Conservation (phyloP, 75 land plant genomes). For the Pseudotsuga menziesii region DNA sequence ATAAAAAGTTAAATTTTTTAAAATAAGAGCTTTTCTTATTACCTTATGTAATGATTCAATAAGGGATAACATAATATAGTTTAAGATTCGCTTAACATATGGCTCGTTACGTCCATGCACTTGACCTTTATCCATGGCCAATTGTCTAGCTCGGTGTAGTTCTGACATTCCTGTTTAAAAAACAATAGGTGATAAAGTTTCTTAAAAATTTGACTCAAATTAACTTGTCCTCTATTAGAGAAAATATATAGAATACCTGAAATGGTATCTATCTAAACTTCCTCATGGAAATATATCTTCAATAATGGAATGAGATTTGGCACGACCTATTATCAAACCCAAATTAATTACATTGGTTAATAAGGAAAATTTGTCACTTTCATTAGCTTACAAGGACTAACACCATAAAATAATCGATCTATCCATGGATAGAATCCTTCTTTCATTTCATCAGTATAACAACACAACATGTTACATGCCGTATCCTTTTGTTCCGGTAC, state of each 20-base stretch:
- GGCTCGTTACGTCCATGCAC: constrained; percentile 27
- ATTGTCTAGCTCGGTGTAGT: constrained; percentile 33
- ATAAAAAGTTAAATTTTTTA: background rate
- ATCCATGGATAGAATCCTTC: constrained; percentile 16
- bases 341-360: background rate
- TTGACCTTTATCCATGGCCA: constrained; percentile 50
- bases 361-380: background rate
- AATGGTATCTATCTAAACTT: too few species aligned
- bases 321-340: too few species aligned
- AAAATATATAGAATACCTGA: too few species aligned
- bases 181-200: too few species aligned
- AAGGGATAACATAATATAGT: constrained; percentile 44
- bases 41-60: constrained; percentile 52
- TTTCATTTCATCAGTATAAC: constrained; percentile 28
- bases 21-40: background rate
- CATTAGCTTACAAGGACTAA: too few species aligned
- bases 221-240: too few species aligned
- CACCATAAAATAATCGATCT: too few species aligned
- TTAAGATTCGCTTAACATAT: constrained; percentile 45
- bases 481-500: too few species aligned
- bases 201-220: too few species aligned
- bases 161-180: too few species aligned
- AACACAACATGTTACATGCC: constrained; percentile 27
- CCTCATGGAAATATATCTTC: too few species aligned
- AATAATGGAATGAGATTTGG: too few species aligned